Evolutionary conservation across 2,329 filamentous ascomycete genomes (phyloP).

Genomic region (Colletotrichum liriopes): DNA sequence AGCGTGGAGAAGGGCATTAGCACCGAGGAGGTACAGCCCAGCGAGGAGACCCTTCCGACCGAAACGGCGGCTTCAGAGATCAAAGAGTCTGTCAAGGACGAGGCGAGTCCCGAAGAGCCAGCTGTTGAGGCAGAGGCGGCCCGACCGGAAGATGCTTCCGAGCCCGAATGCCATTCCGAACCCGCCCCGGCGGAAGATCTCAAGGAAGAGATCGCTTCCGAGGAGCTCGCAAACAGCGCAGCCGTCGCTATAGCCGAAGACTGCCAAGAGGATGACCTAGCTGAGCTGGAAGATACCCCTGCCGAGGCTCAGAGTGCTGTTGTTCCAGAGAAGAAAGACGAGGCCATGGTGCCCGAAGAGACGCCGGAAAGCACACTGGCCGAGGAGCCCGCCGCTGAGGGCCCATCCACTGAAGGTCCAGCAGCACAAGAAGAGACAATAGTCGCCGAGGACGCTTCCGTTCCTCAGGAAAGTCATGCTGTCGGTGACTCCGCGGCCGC

Average conservation of each 20-base stretch:
- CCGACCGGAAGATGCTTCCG: neutral
- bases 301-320: neutral
- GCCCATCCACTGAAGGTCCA: neutral
- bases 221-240: neutral
- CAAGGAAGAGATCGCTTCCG: neutral
- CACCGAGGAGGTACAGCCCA: conserved; percentile 11
- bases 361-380: neutral
- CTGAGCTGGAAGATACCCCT: neutral
- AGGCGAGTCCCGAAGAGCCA: neutral
- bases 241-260: neutral
- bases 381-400: neutral
- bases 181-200: neutral
- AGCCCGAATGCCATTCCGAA: neutral
- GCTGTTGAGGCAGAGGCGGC: neutral
- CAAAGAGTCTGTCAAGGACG: neutral
- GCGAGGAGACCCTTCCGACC: neutral
- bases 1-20: conserved; percentile 25
- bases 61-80: neutral
- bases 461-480: neutral
- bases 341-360: neutral
- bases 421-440: neutral
- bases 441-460: neutral
- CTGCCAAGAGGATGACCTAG: too few relatives aligned
- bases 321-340: neutral
- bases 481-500: neutral